phyloP scores from a whole-genome alignment of 371 early-diverging fungal species.

The Phascolomyces articulosus region DNA sequence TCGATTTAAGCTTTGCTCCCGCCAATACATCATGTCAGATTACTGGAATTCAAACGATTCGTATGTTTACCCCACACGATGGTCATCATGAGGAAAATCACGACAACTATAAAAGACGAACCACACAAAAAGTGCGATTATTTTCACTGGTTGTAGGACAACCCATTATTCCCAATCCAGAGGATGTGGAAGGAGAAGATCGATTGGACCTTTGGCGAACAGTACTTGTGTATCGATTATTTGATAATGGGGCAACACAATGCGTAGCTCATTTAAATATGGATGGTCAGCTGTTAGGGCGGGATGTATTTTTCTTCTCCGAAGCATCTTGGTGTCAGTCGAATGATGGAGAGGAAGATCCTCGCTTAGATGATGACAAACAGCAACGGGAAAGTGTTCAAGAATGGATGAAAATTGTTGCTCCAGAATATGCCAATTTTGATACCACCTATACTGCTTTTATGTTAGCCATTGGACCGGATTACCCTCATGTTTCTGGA shows the following conservation, averaged over 20 bases:
- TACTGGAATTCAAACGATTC: constrained; percentile 37
- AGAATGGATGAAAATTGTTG: constrained; percentile 32
- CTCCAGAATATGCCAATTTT: constrained; percentile 24
- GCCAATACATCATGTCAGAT: constrained; percentile 36
- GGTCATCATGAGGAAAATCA: not conserved
- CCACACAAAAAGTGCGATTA: constrained; percentile 22
- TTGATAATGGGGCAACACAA: constrained; percentile 32
- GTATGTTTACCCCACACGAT: constrained; percentile 6
- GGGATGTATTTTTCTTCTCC: constrained; percentile 41
- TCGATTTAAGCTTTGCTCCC: constrained; percentile 27
- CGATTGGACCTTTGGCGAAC: constrained; percentile 35
- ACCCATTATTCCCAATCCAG: constrained; percentile 9
- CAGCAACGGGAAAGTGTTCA: constrained; percentile 8
- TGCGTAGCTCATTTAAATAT: constrained; percentile 32
- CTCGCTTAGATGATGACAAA: not conserved
- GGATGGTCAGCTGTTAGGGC: constrained; percentile 29
- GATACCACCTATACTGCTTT: constrained; percentile 25
- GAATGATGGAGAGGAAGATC: constrained; percentile 23
- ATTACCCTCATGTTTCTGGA: constrained; percentile 22
- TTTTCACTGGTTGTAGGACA: constrained; percentile 34
- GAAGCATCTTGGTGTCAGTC: constrained; percentile 30
- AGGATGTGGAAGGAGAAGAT: constrained; percentile 29
- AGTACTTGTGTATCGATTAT: constrained; percentile 35
- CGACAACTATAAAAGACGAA: not conserved
- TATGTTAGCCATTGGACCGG: constrained; percentile 34